Base-by-base conservation (phyloP, 129 eudicot genomes). In the Pittosporum tobira region DNA sequence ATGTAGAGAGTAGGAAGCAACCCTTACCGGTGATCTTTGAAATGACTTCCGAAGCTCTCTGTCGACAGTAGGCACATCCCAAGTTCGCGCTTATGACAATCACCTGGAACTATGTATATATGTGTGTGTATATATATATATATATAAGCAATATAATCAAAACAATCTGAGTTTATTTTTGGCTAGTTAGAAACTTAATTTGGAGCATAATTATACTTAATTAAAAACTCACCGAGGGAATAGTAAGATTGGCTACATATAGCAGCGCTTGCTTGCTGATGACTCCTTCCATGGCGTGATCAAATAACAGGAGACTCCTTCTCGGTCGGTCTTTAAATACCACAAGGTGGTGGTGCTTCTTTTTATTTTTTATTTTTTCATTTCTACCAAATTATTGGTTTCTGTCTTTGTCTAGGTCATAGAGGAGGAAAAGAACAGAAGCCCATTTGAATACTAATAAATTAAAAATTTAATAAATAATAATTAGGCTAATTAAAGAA, bases 21-120 rank as follows among this genome's bases (percentile, higher is more conserved):
- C n/a, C n/a, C n/a, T n/a, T 16, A 70, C 88, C 74, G 2, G 56
- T 66, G 65, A 82, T 66, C 64, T 57, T 75, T 1, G 63, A 68
- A 47, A 75, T 38, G 30, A 75, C 57, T 44, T 62, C 52, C 26
- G 53, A 53, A 43, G 75, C 74, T 66, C 79, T 74, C 40, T 68
- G 65, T 47, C 76, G 62, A 61, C 82, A 82, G 45, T 72, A 60
- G 60, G 56, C 77, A 19, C 90, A 79, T 30, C 82, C 78, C 38
- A 72, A 40, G 59, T 76, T 72, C 2, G 72, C 74, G 26, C 22
- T 70, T 13, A 79, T 59, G 11, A 76, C 83, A 31, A 79, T 59
- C 29, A 75, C 82, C 72, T 79, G 90, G 60, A 71, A 79, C 90
- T 79, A 59, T 6, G 5, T 16, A 1, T 48, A 48, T n/a, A n/a